Base-by-base conservation (phyloP, 805 yeast species). In the Yarrowia osloensis region DNA sequence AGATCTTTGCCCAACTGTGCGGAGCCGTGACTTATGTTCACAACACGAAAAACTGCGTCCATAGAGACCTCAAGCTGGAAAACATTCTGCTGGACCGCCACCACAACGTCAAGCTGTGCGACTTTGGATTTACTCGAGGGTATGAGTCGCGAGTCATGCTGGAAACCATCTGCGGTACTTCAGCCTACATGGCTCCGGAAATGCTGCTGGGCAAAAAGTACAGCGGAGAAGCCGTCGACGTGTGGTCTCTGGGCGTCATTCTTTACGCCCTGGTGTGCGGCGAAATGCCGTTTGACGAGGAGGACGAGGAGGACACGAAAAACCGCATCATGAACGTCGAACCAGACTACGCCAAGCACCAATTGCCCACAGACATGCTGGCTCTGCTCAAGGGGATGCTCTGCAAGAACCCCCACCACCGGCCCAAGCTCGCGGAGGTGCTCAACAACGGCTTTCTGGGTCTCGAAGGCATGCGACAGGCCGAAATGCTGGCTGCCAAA, bases 101-200 rank as follows among this genome's bases (percentile, higher is more conserved):
- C 73, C 89, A 88, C 69, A 88, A 89, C 73, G 86, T 91, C 67
- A 92, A 92, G 75, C 78, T 94, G 63, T 88, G 97, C 6, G 99
- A 94, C 78, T 93, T 94, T 77, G 99, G 99, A 0, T 94, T 94
- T 76, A 91, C 97, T 0, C 81, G 98, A 69, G 97, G 91, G 72
- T 85, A 83, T 68, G 81, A 81, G 35, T 79, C 82, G 0, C 81
- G 88, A 61, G 77, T 81, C 5, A 76, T 88, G 55, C 77, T 94
- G 37, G 89, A 88, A 61, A 95, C 97, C 0, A 82, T 92, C 1
- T 94, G 99, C 77, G 99, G 99, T 2, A 94, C 98, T 0, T 86
- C 92, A 0, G 96, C 91, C 3, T 94, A 94, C 75, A 93, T 94
- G 97, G 97, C 99, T 0, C 99, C 99, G 0, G 99, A 94, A 74